phyloP scores from a whole-genome alignment of 2,329 filamentous ascomycete species.

The Cordyceps pruinosa region DNA sequence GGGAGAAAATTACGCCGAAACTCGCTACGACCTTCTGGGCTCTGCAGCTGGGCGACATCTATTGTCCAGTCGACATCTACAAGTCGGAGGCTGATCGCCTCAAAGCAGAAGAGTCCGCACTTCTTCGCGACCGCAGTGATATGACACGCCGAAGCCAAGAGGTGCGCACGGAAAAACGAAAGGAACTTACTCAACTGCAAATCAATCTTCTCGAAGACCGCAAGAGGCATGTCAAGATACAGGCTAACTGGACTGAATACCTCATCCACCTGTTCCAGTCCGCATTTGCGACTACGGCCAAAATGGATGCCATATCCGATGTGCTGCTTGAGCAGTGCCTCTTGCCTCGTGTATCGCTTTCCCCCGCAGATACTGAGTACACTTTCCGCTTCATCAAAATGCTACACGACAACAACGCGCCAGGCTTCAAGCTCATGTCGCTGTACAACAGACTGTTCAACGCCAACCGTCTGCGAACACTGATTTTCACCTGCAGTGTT shows the following conservation, averaged over 20 bases:
- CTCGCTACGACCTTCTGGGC: slow-evolving; percentile 94
- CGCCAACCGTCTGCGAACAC: slow-evolving; percentile 68
- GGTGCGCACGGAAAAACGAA: slow-evolving; percentile 57
- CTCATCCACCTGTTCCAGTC: slow-evolving; percentile 67
- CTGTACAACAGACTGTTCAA: slow-evolving; percentile 80
- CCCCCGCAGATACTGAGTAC: slow-evolving; percentile 82
- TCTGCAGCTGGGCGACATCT: slow-evolving; percentile 73
- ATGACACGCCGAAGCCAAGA: slow-evolving; percentile 60
- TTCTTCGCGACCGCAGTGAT: slow-evolving; percentile 67
- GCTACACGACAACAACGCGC: slow-evolving; percentile 75
- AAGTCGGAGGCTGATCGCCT: slow-evolving; percentile 65
- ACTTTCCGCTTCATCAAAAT: slow-evolving; percentile 80
- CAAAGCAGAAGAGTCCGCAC: slow-evolving; percentile 57
- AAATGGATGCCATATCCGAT: slow-evolving; percentile 62
- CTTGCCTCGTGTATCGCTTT: slow-evolving; percentile 78
- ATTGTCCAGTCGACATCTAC: slow-evolving; percentile 71
- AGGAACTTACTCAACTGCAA: slow-evolving; percentile 60
- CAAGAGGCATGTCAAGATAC: slow-evolving; percentile 60
- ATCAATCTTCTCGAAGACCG: slow-evolving; percentile 67
- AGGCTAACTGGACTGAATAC: slow-evolving; percentile 59
- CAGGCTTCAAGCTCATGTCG: slow-evolving; percentile 79
- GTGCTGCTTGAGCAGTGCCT: slow-evolving; percentile 84
- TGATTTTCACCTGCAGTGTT: slow-evolving; percentile 85
- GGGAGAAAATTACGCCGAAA: slow-evolving; percentile 64
- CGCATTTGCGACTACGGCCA: slow-evolving; percentile 68